Evolutionary conservation across 176 grass and related monocot species (phyloP).

Genomic region (Lolium rigidum): DNA sequence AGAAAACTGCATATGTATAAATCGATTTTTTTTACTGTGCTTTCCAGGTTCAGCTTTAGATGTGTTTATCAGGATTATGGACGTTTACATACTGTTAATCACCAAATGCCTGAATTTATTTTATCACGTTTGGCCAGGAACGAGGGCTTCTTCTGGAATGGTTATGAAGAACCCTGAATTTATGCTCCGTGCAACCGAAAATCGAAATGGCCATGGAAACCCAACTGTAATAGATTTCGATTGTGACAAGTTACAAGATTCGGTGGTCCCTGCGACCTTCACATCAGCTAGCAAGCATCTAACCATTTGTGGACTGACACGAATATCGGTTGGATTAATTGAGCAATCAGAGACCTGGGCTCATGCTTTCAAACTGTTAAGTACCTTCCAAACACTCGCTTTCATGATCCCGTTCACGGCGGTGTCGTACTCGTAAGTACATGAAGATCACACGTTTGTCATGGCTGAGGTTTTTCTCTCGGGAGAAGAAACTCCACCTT

Average conservation of each 20-base stretch:
- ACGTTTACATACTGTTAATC: background rate
- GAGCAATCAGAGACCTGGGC: background rate
- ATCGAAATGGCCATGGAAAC: background rate
- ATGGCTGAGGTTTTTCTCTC: background rate
- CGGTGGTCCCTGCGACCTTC: conserved; percentile 12
- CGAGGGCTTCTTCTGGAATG: background rate
- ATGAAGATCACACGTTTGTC: conserved; percentile 5
- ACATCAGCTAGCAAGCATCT: background rate
- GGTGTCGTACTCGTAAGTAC: background rate
- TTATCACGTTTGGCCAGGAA: background rate
- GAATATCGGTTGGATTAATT: background rate
- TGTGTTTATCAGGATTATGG: too few relatives aligned
- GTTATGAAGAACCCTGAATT: background rate
- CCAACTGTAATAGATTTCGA: conserved; percentile 17
- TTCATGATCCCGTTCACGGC: background rate
- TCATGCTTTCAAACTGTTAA: background rate
- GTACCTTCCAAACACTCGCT: background rate
- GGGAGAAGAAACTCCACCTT: background rate
- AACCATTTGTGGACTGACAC: background rate
- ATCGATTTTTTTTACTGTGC: background rate
- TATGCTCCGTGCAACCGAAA: background rate
- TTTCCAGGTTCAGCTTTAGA: background rate
- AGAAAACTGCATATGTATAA: background rate
- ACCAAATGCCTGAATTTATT: background rate
- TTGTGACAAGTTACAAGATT: background rate